Evolutionary conservation across 805 yeast species (phyloP).

Genomic region (Kuraishia hungarica): DNA sequence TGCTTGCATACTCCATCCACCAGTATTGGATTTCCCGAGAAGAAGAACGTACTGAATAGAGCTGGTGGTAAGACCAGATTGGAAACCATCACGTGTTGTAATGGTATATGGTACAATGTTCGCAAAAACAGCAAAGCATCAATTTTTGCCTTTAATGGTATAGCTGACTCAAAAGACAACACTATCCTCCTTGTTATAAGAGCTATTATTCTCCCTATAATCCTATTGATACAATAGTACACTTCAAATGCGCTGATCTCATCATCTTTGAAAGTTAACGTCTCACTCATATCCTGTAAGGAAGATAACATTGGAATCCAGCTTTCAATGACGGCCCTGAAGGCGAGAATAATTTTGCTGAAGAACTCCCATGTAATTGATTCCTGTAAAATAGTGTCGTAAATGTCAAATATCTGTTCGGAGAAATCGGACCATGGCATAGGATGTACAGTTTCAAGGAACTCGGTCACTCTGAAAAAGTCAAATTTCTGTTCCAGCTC

Average conservation of each 20-base stretch:
- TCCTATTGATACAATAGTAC: neutral
- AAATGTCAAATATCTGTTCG: neutral
- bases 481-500: neutral
- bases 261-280: neutral
- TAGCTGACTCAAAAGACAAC: neutral
- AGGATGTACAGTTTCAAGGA: neutral
- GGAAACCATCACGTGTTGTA: conserved; percentile 9
- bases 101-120: neutral
- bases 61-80: conserved; percentile 30
- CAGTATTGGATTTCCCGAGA: conserved; percentile 33
- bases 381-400: neutral
- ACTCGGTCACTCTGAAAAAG: neutral
- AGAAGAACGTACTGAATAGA: conserved; percentile 27
- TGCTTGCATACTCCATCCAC: conserved; percentile 38
- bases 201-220: neutral
- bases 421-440: neutral
- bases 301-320: neutral
- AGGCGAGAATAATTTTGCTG: neutral
- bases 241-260: neutral
- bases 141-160: neutral
- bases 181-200: neutral
- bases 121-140: neutral
- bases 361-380: neutral
- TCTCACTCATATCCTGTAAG: neutral
- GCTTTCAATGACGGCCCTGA: neutral